Percentiles rank a stretch among this genome's conserved stretches.
phyloP scores from a whole-genome alignment of 1,139 yeast genomes.

The Candida smagusa region DNA sequence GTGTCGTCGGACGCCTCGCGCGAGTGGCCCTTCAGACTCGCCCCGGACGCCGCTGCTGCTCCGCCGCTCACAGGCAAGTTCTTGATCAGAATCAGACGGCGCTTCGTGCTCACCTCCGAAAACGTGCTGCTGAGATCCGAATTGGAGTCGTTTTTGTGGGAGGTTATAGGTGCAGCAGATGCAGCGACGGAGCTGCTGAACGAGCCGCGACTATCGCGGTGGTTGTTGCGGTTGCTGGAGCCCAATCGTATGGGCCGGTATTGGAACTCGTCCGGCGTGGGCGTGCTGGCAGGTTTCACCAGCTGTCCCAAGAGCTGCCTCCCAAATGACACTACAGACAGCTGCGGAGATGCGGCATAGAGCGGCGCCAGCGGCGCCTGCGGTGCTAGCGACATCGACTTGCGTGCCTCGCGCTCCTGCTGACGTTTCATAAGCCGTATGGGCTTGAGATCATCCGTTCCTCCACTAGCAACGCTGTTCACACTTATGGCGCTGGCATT shows the following conservation, averaged over 20 bases:
- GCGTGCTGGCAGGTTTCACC: conserved; percentile 8
- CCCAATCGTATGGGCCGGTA: conserved; percentile 34
- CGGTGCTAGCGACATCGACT: conserved; percentile 1
- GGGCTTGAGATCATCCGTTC: conserved; percentile 23
- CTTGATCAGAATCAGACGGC: conserved; percentile 32
- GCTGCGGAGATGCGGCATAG: conserved; percentile 5
- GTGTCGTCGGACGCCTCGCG: conserved; percentile 9
- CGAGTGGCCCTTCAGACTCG: not conserved
- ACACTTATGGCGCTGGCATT: conserved; percentile 4
- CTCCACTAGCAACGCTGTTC: conserved; percentile 4
- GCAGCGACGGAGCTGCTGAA: conserved; percentile 1
- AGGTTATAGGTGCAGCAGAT: conserved; percentile 7
- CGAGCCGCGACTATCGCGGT: conserved; percentile 4
- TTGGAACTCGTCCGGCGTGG: conserved; percentile 25
- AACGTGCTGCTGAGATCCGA: conserved; percentile 9
- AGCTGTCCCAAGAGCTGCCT: conserved; percentile 2
- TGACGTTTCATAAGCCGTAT: conserved; percentile 30
- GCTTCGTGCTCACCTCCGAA: conserved; percentile 6
- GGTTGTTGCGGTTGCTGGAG: conserved; percentile 10
- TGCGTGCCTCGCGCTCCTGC: conserved; percentile 13
- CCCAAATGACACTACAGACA: conserved; percentile 5
- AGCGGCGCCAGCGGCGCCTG: conserved; percentile 2
- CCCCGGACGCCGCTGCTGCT: not conserved
- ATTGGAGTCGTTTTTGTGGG: conserved; percentile 3
- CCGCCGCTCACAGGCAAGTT: conserved; percentile 24